Evolutionary conservation across 2,329 filamentous ascomycete species (phyloP).

Genomic region (Ophiostoma novo-ulmi): DNA sequence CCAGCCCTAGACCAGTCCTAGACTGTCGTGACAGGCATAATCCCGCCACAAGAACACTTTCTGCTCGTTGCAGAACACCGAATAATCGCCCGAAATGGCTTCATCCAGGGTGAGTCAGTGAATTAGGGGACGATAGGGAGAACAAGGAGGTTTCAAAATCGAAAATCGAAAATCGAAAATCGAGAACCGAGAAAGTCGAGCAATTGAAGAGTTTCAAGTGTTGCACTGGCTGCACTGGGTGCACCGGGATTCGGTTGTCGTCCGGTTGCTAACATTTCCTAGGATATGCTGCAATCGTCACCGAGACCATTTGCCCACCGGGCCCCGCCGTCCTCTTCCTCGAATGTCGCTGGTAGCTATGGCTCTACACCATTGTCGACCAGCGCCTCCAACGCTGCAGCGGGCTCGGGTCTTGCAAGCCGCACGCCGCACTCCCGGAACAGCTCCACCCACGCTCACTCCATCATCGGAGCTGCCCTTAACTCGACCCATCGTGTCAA

Average conservation of each 20-base stretch:
- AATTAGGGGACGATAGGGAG: background rate
- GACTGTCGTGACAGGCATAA: background rate
- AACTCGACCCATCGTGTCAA: slow-evolving; percentile 81
- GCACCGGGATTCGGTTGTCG: background rate
- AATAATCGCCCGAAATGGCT: slow-evolving; percentile 31
- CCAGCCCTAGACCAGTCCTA: background rate
- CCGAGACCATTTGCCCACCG: slow-evolving; percentile 63
- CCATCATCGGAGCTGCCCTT: slow-evolving; percentile 60
- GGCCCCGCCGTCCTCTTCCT: slow-evolving; percentile 54
- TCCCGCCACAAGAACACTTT: background rate
- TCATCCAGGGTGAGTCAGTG: slow-evolving; percentile 31
- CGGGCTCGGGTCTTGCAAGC: slow-evolving; percentile 41
- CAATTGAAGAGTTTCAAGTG: background rate
- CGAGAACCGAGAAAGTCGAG: background rate
- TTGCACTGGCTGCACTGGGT: background rate
- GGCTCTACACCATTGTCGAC: slow-evolving; percentile 28
- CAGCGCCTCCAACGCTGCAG: slow-evolving; percentile 47
- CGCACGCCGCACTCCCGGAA: slow-evolving; percentile 65
- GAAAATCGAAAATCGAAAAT: background rate
- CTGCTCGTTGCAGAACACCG: background rate
- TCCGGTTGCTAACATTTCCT: slow-evolving; percentile 26
- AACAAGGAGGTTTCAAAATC: too few species aligned
- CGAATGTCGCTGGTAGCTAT: slow-evolving; percentile 47
- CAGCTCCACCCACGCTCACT: slow-evolving; percentile 60
- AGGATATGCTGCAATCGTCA: slow-evolving; percentile 58